A percentile compares a stretch with the other conserved stretches of the same genome.
Evolutionary conservation across 2,329 filamentous ascomycete species (phyloP).

Genomic region (Ophiosphaerella narmari): DNA sequence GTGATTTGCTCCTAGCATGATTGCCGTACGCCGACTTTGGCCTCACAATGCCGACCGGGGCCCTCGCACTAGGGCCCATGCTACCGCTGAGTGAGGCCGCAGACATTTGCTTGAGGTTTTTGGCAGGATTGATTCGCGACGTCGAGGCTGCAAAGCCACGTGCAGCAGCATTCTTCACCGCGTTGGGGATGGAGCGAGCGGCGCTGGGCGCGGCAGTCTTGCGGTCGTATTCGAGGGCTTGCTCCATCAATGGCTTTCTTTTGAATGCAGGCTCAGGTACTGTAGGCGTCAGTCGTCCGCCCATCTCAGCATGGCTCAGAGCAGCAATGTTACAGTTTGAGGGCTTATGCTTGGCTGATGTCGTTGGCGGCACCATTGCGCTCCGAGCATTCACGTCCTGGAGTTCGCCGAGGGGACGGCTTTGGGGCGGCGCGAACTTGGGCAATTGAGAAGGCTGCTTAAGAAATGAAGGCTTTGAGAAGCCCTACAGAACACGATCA

Average conservation of each 20-base stretch:
- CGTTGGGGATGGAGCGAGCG: constrained; percentile 46
- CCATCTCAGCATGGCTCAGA: constrained; percentile 6
- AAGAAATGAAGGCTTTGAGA: constrained; percentile 36
- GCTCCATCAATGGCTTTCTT: constrained; percentile 56
- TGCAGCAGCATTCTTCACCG: constrained; percentile 54
- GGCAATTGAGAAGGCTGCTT: constrained; percentile 34
- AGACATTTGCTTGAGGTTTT: constrained; percentile 51
- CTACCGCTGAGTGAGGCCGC: constrained; percentile 57
- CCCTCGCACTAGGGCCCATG: constrained; percentile 58
- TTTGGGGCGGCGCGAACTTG: constrained; percentile 25
- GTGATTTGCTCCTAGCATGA: constrained; percentile 55
- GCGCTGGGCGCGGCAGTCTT: constrained; percentile 49
- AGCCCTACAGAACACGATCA: constrained; percentile 18
- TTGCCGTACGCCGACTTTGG: constrained; percentile 56
- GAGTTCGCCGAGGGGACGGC: constrained; percentile 54
- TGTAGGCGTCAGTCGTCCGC: constrained; percentile 31
- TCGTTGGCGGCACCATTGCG: constrained; percentile 53
- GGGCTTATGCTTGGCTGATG: constrained; percentile 57
- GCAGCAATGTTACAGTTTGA: constrained; percentile 49
- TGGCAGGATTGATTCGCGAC: constrained; percentile 49
- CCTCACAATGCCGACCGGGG: constrained; percentile 44
- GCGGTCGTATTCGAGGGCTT: constrained; percentile 53
- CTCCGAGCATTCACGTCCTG: constrained; percentile 59
- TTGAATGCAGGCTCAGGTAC: constrained; percentile 56
- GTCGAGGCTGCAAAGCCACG: constrained; percentile 43